Base-by-base conservation (phyloP, 1,284 basidiomycete genomes). In the Ceratobasidium papillatum region DNA sequence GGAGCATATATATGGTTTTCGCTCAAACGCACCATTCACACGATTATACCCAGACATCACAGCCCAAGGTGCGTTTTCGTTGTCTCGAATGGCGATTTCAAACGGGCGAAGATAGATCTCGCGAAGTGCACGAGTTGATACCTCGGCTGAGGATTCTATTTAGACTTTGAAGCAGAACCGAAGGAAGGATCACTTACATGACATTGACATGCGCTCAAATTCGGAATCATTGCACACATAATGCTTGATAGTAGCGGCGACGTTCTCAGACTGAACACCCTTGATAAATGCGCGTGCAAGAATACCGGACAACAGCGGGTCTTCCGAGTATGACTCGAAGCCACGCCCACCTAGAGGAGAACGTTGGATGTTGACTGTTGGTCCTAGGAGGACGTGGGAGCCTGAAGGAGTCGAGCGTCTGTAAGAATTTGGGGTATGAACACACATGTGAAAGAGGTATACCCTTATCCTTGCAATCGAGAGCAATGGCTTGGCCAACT, bases 101-200 rank as follows among this genome's bases (percentile, higher is more conserved):
- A 83, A 91, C 84, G 91, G 90, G 79, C 90, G 88, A 25, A 92
- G 83, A 80, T 92, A 92, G 61, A 93, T 84, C 80, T 92, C 91
- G 74, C 90, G 85, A 27, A 92, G 82, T 30, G 90, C 88, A 56
- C 90, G 84, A 47, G 88, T 86, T 25, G 87, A 88, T 76, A 92
- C 81, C 47, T 90, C 86, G 17, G 88, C 71, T 73, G n/a, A 38
- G n/a, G 89, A 49, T n/a, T 19, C 78, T 76, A 58, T 78, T 56
- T 25, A 17, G 43, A 36, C 2, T 41, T 19, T 19, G 19, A 17
- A 41, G 14, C 45, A 47, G 19, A 47, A 19, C n/a, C 7, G 36
- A 56, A 38, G 3, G 32, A 1, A 19, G 56, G 2, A 19, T 22
- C n/a, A 73, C 76, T 51, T 25, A 77, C 76, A 73, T 5, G 75